Base-by-base conservation (phyloP, 2,329 filamentous ascomycete species). In the Alternaria gaisen region DNA sequence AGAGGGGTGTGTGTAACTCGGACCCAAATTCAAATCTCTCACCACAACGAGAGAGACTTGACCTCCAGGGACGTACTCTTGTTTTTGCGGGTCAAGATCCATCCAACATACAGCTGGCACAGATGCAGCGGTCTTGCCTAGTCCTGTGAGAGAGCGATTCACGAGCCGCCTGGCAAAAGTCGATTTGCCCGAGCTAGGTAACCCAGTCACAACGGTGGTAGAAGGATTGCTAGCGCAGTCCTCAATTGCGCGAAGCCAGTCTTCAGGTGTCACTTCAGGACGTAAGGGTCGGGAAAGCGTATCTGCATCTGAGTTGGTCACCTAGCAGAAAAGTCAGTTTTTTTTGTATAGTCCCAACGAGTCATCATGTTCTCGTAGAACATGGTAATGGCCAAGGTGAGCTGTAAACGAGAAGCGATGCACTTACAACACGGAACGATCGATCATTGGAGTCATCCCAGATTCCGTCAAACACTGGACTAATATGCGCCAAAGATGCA, bases 81-180 rank as follows among this genome's bases (percentile, higher is more conserved):
- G 90, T 70, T 93, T 91, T 0, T 89, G 90, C 1, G 91, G 90
- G 72, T 95, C 91, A 10, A 94, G 82, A 68, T 95, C 92, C 7
- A 95, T 83, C n/a, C 90, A 81, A 56, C 83, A 84, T 26, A 90
- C 81, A 51, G 77, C 80, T 34, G 72, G 64, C 0, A 73, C 47
- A 6, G 74, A 61, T 32, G 58, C 65, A 16, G 70, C 68, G 2
- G 55, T 66, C 43, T 71, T 77, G 16, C 76, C 75, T 32, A 73
- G 64, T 46, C 80, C 76, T 4, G 87, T 90, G n/a, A 92, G 77
- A 9, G 92, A 79, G 11, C 87, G 85, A 70, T 94, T 94, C 9
- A 84, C 79, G 3, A 94, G 80, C 5, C 92, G 76, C 48, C 86
- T 87, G 12, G 86, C 85, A 73, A 93, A 91, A 0, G 90, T 93